Conservation (phyloP, 805 yeast species). For the Suhomyces vadensis region DNA sequence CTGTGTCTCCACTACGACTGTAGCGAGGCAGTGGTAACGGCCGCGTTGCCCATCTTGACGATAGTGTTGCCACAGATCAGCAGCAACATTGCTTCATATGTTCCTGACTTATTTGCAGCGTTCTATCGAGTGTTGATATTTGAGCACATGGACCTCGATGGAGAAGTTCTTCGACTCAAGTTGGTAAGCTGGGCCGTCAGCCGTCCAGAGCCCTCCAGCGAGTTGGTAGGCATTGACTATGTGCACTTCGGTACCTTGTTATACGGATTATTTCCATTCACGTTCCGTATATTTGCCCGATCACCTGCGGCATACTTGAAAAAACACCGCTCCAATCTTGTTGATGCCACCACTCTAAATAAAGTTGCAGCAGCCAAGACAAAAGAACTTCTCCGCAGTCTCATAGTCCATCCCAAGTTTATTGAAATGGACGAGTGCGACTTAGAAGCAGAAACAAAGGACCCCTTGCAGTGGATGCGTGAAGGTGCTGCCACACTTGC, state of each 20-base stretch:
- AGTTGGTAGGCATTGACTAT: conserved; percentile 5
- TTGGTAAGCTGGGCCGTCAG: conserved; percentile 1
- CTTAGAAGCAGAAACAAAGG: conserved; percentile 21
- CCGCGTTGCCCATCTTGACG: conserved; percentile 31
- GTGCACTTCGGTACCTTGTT: conserved; percentile 47
- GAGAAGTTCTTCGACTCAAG: neutral
- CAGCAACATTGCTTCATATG: conserved; percentile 26
- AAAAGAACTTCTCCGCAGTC: conserved; percentile 29
- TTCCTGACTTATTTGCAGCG: conserved; percentile 46
- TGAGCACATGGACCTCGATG: conserved; percentile 18
- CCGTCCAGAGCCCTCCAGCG: neutral
- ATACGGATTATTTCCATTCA: conserved; percentile 60
- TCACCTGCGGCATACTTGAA: conserved; percentile 6
- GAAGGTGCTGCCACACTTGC: conserved; percentile 7
- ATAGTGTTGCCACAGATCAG: conserved; percentile 47
- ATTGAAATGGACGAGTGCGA: conserved; percentile 27
- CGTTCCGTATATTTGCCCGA: conserved; percentile 44
- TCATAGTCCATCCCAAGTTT: conserved; percentile 52
- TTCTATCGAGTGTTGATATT: conserved; percentile 41
- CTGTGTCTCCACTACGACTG: conserved; percentile 43
- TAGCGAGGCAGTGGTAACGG: conserved; percentile 39
- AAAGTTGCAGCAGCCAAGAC: conserved; percentile 14
- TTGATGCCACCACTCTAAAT: conserved; percentile 3
- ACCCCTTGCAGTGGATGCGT: conserved; percentile 24
- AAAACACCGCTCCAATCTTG: neutral